Evolutionary conservation across 148 eudicot genomes (phyloP).

Genomic region (Cornus suecica): DNA sequence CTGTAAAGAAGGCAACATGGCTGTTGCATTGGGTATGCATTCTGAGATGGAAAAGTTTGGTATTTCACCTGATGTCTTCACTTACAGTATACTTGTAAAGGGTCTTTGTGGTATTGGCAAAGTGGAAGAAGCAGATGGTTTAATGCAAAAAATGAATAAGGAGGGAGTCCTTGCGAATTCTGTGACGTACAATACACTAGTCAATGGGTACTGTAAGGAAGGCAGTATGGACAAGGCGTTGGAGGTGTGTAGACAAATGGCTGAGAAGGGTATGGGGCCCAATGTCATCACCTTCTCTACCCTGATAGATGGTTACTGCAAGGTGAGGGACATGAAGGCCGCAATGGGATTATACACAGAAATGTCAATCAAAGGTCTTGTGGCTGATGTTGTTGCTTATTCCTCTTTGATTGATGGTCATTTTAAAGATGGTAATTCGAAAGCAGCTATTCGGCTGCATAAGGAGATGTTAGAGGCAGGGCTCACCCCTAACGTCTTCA

Average conservation of each 20-base stretch:
- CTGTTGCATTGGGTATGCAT: conserved; percentile 38
- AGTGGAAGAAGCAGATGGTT: conserved; percentile 53
- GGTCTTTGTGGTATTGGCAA: conserved; percentile 56
- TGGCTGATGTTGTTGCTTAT: conserved; percentile 73
- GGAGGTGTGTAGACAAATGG: conserved; percentile 61
- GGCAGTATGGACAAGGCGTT: conserved; percentile 70
- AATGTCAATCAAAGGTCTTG: conserved; percentile 64
- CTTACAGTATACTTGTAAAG: conserved; percentile 57
- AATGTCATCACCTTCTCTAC: conserved; percentile 58
- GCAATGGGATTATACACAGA: conserved; percentile 65
- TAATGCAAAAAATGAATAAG: conserved; percentile 50
- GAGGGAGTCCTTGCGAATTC: conserved; percentile 42
- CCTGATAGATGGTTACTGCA: conserved; percentile 69
- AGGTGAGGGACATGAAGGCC: conserved; percentile 48
- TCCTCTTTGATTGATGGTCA: conserved; percentile 72
- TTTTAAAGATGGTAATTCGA: conserved; percentile 49
- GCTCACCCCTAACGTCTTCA: conserved; percentile 54
- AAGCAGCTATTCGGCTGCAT: conserved; percentile 57
- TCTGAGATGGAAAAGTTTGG: conserved; percentile 48
- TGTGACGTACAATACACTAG: conserved; percentile 62
- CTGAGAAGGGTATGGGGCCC: conserved; percentile 51
- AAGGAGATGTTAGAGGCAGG: conserved; percentile 71
- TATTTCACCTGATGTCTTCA: conserved; percentile 51
- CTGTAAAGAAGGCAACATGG: conserved; percentile 40
- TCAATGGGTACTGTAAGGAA: conserved; percentile 57